Percentiles rank a stretch among this genome's conserved stretches.
phyloP scores from a whole-genome alignment of 495 filamentous ascomycete genomes.

The Penicillium ucsense region DNA sequence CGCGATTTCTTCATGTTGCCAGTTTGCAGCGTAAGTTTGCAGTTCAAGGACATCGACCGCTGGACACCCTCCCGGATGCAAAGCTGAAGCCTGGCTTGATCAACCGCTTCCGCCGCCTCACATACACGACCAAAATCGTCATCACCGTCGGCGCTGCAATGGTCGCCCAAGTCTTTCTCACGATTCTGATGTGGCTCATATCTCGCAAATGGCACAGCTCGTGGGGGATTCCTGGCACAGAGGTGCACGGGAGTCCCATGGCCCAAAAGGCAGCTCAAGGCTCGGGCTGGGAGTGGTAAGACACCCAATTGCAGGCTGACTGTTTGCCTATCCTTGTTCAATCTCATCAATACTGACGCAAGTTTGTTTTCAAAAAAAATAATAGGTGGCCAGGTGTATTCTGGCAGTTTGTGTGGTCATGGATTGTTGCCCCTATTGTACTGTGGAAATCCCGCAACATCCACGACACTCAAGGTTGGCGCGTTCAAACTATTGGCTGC shows the following conservation, averaged over 20 bases:
- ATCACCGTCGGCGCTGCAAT: slow-evolving; percentile 20
- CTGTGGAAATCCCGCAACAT: slow-evolving; percentile 42
- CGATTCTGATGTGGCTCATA: slow-evolving; percentile 48
- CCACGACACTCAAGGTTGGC: slow-evolving; percentile 58
- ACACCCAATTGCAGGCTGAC: neutral
- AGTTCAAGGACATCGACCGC: slow-evolving; percentile 3
- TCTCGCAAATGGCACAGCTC: slow-evolving; percentile 57
- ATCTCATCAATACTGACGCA: neutral
- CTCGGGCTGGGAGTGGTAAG: slow-evolving; percentile 57
- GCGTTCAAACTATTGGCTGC: slow-evolving; percentile 53
- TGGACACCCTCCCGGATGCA: neutral
- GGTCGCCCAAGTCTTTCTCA: slow-evolving; percentile 1
- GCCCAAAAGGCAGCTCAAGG: slow-evolving; percentile 31
- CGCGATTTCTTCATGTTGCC: slow-evolving; percentile 55
- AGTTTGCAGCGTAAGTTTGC: slow-evolving; percentile 29
- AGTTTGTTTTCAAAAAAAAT: slow-evolving; percentile 4
- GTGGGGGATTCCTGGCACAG: slow-evolving; percentile 43
- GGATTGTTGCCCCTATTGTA: slow-evolving; percentile 41
- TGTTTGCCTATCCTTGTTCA: too few species aligned
- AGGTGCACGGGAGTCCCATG: slow-evolving; percentile 25
- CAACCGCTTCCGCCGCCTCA: slow-evolving; percentile 17
- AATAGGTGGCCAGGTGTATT: slow-evolving; percentile 47
- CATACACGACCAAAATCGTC: slow-evolving; percentile 19
- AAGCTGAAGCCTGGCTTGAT: slow-evolving; percentile 12
- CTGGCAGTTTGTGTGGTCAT: slow-evolving; percentile 58